Percentiles rank a stretch among this genome's conserved stretches.
phyloP scores from a whole-genome alignment of 2,329 filamentous ascomycete species.

The Drechslerella dactyloides region DNA sequence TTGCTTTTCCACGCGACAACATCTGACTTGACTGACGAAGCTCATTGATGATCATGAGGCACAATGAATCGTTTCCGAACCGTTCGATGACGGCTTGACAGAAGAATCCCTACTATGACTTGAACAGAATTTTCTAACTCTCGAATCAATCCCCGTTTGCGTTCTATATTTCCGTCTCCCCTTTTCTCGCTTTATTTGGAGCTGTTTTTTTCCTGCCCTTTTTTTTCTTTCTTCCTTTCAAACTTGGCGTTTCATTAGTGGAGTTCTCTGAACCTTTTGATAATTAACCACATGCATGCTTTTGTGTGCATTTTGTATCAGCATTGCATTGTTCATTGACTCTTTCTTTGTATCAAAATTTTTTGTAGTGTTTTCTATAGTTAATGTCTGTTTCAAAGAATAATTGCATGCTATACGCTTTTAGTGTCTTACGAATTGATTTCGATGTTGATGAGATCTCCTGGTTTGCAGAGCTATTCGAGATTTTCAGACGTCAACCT shows the following conservation, averaged over 20 bases:
- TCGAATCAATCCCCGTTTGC: neutral
- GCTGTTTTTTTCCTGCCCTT: neutral
- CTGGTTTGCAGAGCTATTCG: neutral
- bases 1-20: constrained; percentile 13
- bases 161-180: constrained; percentile 6
- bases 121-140: constrained; percentile 22
- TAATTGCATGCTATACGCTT: neutral
- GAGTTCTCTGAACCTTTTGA: constrained; percentile 12
- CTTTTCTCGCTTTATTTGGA: constrained; percentile 4
- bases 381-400: neutral
- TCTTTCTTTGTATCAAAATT: neutral
- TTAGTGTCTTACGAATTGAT: neutral
- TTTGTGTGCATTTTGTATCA: neutral
- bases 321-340: neutral
- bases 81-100: constrained; percentile 27
- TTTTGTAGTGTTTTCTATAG: neutral
- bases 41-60: constrained; percentile 48
- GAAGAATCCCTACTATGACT: constrained; percentile 3
- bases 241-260: constrained; percentile 24
- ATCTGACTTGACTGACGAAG: constrained; percentile 35
- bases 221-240: constrained; percentile 2
- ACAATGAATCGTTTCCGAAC: constrained; percentile 49
- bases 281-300: neutral
- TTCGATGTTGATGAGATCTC: constrained; percentile 9
- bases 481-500: neutral